phyloP scores from a whole-genome alignment of 768 basidiomycete species.

The Lactarius trivialis region DNA sequence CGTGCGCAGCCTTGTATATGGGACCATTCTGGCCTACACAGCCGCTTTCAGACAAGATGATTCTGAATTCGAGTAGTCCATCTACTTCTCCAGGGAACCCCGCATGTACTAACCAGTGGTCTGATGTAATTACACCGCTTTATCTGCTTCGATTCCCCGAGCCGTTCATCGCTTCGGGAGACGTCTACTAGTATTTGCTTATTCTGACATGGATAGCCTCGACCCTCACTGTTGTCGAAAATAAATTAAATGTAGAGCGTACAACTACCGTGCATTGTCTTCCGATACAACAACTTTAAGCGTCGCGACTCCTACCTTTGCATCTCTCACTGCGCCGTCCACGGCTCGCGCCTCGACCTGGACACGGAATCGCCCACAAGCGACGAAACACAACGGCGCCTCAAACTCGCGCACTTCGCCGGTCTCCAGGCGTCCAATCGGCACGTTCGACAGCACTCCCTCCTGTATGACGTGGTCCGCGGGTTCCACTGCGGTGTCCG shows the following conservation, averaged over 20 bases:
- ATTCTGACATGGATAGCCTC: not conserved
- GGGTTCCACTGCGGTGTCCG: slow-evolving; percentile 53
- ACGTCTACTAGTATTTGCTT: not conserved
- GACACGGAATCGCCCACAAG: slow-evolving; percentile 56
- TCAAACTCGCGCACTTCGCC: slow-evolving; percentile 49
- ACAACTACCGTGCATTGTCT: slow-evolving; percentile 15
- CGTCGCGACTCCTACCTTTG: slow-evolving; percentile 34
- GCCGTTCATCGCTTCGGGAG: not conserved
- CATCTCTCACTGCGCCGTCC: slow-evolving; percentile 13
- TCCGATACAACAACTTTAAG: slow-evolving; percentile 34
- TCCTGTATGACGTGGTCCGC: slow-evolving; percentile 63
- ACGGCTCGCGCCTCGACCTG: slow-evolving; percentile 33
- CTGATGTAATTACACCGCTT: slow-evolving; percentile 1
- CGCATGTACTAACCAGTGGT: slow-evolving; percentile 9
- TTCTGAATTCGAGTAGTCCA: slow-evolving; percentile 64
- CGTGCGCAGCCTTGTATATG: slow-evolving; percentile 75
- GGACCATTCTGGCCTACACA: slow-evolving; percentile 83
- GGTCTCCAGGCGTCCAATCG: slow-evolving; percentile 53
- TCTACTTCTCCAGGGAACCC: not conserved
- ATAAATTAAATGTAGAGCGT: not conserved
- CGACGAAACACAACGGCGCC: slow-evolving; percentile 64
- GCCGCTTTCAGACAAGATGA: slow-evolving; percentile 76
- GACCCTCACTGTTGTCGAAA: not conserved
- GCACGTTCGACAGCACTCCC: slow-evolving; percentile 54
- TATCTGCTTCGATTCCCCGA: not conserved